Conservation (phyloP, 768 basidiomycete species). For the Boletus edulis region DNA sequence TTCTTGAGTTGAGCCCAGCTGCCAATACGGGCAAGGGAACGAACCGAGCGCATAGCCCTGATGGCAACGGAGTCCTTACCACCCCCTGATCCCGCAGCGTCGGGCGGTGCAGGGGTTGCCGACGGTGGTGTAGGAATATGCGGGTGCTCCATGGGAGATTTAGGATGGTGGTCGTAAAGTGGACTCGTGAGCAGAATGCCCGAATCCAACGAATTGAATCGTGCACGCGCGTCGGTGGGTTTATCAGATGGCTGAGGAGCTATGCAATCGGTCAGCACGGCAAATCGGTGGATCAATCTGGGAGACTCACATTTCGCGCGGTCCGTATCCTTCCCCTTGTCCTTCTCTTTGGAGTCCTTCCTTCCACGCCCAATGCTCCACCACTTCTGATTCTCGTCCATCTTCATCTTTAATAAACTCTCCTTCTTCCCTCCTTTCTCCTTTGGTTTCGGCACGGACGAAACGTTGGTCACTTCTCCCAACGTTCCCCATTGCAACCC, state of each 20-base stretch:
- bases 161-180: slow-evolving; percentile 11
- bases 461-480: slow-evolving; percentile 61
- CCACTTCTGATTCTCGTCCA: slow-evolving; percentile 63
- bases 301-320: slow-evolving; percentile 32
- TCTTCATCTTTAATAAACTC: slow-evolving; percentile 38
- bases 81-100: slow-evolving; percentile 18
- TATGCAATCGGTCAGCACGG: slow-evolving; percentile 19
- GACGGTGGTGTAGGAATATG: slow-evolving; percentile 26
- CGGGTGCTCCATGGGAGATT: slow-evolving; percentile 8
- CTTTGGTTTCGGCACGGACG: slow-evolving; percentile 25
- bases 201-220: slow-evolving; percentile 66
- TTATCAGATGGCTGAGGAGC: slow-evolving; percentile 45
- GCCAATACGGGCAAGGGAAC: slow-evolving; percentile 67
- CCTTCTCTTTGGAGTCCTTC: slow-evolving; percentile 70
- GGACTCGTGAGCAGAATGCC: slow-evolving; percentile 34
- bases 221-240: slow-evolving; percentile 38
- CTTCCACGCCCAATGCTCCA: slow-evolving; percentile 78
- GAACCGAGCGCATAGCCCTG: slow-evolving; percentile 74
- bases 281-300: not conserved
- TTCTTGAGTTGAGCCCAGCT: slow-evolving; percentile 65
- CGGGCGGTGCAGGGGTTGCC: slow-evolving; percentile 38
- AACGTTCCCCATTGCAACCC: slow-evolving; percentile 55
- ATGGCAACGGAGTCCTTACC: slow-evolving; percentile 66
- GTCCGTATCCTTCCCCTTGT: slow-evolving; percentile 36
- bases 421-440: slow-evolving; percentile 38